Conservation (phyloP, 495 filamentous ascomycete genomes). For the Beverwykella pulmonaria region DNA sequence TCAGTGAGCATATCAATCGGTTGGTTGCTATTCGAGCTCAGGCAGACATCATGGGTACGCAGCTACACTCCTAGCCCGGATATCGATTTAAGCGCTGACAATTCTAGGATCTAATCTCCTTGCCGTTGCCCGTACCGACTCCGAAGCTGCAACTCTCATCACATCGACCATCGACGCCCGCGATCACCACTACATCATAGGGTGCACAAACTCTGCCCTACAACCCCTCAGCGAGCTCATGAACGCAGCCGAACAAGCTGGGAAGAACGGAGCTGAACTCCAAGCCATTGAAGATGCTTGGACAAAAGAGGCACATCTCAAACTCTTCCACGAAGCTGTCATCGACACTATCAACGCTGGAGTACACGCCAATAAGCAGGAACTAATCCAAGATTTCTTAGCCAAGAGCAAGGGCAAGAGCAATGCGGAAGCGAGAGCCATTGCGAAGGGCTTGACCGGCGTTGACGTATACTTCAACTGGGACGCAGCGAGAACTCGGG, state of each 20-base stretch:
- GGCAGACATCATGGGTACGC: slow-evolving; percentile 92
- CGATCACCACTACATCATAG: slow-evolving; percentile 92
- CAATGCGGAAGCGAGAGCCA: slow-evolving; percentile 77
- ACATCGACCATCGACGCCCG: slow-evolving; percentile 93
- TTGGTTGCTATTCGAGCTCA: slow-evolving; percentile 95
- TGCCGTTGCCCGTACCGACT: slow-evolving; percentile 91
- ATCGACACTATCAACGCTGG: slow-evolving; percentile 74
- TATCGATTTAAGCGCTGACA: slow-evolving; percentile 32
- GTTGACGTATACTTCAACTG: slow-evolving; percentile 88
- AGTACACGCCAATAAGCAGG: slow-evolving; percentile 66
- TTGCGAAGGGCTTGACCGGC: slow-evolving; percentile 82
- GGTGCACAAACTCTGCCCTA: slow-evolving; percentile 80
- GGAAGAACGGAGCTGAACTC: slow-evolving; percentile 78
- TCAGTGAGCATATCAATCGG: slow-evolving; percentile 97
- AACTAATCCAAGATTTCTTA: slow-evolving; percentile 66
- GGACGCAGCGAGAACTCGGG: slow-evolving; percentile 85
- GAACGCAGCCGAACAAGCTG: slow-evolving; percentile 77
- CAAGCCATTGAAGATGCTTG: slow-evolving; percentile 93
- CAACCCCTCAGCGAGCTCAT: slow-evolving; percentile 89
- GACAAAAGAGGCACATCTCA: slow-evolving; percentile 79
- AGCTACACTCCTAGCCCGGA: neutral
- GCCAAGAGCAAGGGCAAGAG: slow-evolving; percentile 74
- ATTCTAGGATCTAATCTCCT: slow-evolving; percentile 73
- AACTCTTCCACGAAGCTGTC: slow-evolving; percentile 89
- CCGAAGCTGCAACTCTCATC: slow-evolving; percentile 96